Conservation (phyloP, 345 rosid species). For the Rhodomyrtus tomentosa region DNA sequence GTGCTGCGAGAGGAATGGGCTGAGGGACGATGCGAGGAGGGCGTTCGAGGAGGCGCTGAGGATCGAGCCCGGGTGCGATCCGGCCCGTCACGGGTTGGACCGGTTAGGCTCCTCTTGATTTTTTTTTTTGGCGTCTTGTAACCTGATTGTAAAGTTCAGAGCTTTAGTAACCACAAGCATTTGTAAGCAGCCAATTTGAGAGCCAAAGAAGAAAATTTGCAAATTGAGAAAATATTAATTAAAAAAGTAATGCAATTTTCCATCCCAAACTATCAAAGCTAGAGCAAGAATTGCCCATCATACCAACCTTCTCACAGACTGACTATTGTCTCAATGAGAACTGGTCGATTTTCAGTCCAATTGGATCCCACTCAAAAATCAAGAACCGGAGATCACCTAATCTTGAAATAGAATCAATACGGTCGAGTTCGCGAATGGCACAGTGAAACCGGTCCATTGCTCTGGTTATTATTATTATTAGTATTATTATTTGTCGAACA, state of each 20-base stretch:
- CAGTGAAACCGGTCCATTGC: too few species aligned
- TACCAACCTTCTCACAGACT: neutral
- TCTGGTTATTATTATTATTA: too few species aligned
- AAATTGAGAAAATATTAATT: neutral
- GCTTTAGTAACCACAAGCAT: neutral
- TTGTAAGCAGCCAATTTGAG: neutral
- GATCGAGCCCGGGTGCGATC: slow-evolving; percentile 9
- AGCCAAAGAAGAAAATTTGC: neutral
- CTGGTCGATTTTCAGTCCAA: too few species aligned
- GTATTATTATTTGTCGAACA: too few species aligned
- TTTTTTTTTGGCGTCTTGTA: too few species aligned
- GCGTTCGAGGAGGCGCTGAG: slow-evolving; percentile 19
- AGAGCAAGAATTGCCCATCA: neutral
- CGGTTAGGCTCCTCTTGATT: neutral
- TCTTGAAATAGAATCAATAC: too few species aligned
- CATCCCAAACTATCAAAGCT: neutral
- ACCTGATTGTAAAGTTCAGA: neutral
- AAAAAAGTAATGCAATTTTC: neutral
- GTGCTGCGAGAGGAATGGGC: slow-evolving; percentile 35
- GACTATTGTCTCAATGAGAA: neutral
- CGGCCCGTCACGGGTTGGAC: slow-evolving; percentile 6
- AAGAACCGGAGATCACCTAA: too few species aligned
- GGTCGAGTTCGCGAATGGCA: too few species aligned
- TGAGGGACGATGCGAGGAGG: slow-evolving; percentile 11
- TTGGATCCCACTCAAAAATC: too few species aligned